Evolutionary conservation across 1,139 yeast genomes (phyloP), one percentile per base, ranked within the genome.

Genomic region (Groenewaldozyma sp.): DNA sequence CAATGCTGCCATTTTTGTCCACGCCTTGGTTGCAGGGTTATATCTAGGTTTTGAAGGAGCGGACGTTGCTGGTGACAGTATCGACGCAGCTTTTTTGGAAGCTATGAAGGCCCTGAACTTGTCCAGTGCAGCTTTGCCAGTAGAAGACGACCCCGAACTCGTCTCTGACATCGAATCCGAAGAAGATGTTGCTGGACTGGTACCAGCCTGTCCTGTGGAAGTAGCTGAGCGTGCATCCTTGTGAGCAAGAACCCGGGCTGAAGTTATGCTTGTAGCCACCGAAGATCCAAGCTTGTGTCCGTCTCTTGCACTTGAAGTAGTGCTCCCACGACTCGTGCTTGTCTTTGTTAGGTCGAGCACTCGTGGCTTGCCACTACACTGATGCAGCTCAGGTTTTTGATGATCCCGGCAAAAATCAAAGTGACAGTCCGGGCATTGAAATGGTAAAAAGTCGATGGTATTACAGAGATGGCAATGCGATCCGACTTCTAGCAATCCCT

Each of bases 381-480:
- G 58, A 51, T 75, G 80, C 21, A 56, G 49, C n/a, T 64, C 69
- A 7, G 69, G 54, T 3, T 59, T 58, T 31, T 78, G 56, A 52
- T 76, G 82, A 22, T 67, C 65, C 9, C 67, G 60, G 53, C 82
- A 76, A 49, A 58, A 73, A 4, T 63, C 58, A 27, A 57, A 54
- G 18, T 64, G 58, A 53, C 82, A 76, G 43, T 59, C 65, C 38
- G 70, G 73, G 56, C 82, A 76, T 13, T 54, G 55, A 52, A 74
- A 74, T 24, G 82, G 82, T 19, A 76, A 61, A 45, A 76, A 76
- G 52, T 76, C 82, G 14, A 75, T 60, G 45, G 63, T 67, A 42
- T 67, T 63, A 53, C 82, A 76, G 17, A 44, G 38, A 29, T 48
- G 47, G 54, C 82, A 76, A 53, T 75, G 75, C 40, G 65, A 60